phyloP scores from a whole-genome alignment of 1,284 basidiomycete genomes.

The Apiotrichum brassicae region DNA sequence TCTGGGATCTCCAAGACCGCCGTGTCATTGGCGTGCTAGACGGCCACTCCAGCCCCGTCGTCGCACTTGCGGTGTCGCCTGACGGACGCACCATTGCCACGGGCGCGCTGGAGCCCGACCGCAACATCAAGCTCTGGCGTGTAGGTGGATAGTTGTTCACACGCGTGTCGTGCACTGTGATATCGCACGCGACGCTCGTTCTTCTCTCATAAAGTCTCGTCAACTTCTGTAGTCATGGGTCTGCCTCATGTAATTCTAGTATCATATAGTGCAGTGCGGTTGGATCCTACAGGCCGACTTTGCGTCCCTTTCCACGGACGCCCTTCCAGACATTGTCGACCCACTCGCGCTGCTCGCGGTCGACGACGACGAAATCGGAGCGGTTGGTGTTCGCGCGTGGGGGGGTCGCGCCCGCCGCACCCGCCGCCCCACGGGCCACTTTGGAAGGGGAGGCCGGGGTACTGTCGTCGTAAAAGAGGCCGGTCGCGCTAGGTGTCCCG shows the following conservation, averaged over 20 bases:
- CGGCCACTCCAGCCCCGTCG: slow-evolving; percentile 42
- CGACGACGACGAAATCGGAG: slow-evolving; percentile 31
- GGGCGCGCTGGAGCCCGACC: slow-evolving; percentile 16
- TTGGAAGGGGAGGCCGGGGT: slow-evolving; percentile 7
- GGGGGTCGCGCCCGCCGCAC: slow-evolving; percentile 3
- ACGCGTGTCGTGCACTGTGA: neutral
- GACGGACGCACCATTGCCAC: slow-evolving; percentile 10
- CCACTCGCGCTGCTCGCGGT: slow-evolving; percentile 43
- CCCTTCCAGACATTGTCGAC: slow-evolving; percentile 43
- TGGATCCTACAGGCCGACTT: slow-evolving; percentile 17
- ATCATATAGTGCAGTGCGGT: neutral
- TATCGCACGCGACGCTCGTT: no score
- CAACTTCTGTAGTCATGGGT: neutral
- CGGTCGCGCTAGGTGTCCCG: slow-evolving; percentile 19
- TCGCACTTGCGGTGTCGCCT: slow-evolving; percentile 40
- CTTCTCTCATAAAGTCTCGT: no score
- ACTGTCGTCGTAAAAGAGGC: slow-evolving; percentile 32
- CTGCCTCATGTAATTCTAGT: neutral
- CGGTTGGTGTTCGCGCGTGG: slow-evolving; percentile 7
- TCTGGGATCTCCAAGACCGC: slow-evolving; percentile 87
- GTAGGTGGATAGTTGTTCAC: neutral
- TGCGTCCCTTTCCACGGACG: slow-evolving; percentile 32
- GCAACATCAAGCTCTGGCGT: slow-evolving; percentile 9
- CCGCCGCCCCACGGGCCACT: slow-evolving; percentile 6
- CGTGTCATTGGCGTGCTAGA: slow-evolving; percentile 66